Evolutionary conservation across 2,329 filamentous ascomycete genomes (phyloP).

Genomic region (Fulvia fulva): DNA sequence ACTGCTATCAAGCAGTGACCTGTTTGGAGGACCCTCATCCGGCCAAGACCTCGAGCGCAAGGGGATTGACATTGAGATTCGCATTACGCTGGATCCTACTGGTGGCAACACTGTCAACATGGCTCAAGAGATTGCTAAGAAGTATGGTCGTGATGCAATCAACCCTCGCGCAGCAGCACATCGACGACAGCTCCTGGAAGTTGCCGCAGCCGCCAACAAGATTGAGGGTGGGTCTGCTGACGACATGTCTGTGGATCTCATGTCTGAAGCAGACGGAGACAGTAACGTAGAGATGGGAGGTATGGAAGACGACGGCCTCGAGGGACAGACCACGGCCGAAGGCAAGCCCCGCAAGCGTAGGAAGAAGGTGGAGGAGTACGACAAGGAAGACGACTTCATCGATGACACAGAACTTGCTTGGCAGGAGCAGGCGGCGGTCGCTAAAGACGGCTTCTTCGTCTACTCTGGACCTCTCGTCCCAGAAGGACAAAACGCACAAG

Average conservation of each 20-base stretch:
- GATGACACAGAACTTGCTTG: slow-evolving; percentile 93
- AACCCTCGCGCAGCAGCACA: slow-evolving; percentile 88
- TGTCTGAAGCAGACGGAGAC: slow-evolving; percentile 63
- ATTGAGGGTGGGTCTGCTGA: slow-evolving; percentile 72
- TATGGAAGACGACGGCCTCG: slow-evolving; percentile 54
- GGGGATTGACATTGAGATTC: slow-evolving; percentile 77
- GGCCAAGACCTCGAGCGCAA: slow-evolving; percentile 39
- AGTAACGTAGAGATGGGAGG: slow-evolving; percentile 88
- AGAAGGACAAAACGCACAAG: slow-evolving; percentile 65
- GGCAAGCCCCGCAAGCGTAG: slow-evolving; percentile 74
- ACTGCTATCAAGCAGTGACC: slow-evolving; percentile 58
- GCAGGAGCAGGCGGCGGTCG: slow-evolving; percentile 92
- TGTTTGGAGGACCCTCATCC: slow-evolving; percentile 53
- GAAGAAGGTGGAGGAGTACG: slow-evolving; percentile 67
- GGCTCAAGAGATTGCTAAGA: slow-evolving; percentile 85
- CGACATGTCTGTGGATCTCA: slow-evolving; percentile 74
- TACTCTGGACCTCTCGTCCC: slow-evolving; percentile 89
- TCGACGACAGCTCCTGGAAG: slow-evolving; percentile 78
- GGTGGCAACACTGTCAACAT: slow-evolving; percentile 94
- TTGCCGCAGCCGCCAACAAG: slow-evolving; percentile 82
- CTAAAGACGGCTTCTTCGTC: slow-evolving; percentile 95
- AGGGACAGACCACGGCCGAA: slow-evolving; percentile 53
- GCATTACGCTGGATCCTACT: slow-evolving; percentile 74
- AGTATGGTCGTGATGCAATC: slow-evolving; percentile 89
- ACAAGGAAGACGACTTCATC: slow-evolving; percentile 65